Evolutionary conservation across 306 rosid species (phyloP), one percentile per base, ranked within the genome.

Genomic region (Sesbania bispinosa): DNA sequence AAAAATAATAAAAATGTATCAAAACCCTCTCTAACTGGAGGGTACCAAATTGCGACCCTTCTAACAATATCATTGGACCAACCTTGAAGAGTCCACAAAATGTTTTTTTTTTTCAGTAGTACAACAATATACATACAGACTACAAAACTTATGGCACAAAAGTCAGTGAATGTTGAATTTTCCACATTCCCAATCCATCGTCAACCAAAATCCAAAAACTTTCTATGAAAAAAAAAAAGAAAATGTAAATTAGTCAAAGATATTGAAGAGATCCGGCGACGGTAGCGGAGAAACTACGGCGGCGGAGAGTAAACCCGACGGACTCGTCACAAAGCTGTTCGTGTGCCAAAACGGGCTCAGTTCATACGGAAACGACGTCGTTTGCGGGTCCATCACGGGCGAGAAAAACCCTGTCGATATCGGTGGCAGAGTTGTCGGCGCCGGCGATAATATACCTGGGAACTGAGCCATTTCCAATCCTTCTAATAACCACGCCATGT

Each of bases 391-490:
- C 6, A 35, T 62, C 57, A 39, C 71, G 39, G 93, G 90, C 2
- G 86, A 83, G 84, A 94, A 94, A 6, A 66, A 77, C 15, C 89
- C 93, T 1, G 87, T 21, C 4, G 99, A 68, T 29, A 94, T 84
- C 58, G 87, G 82, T 18, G 88, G 88, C 23, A 94, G 50, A 48
- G 76, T 77, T 6, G 82, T 79, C 65, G 97, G 96, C 2, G 92
- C 85, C 47, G 97, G 96, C 15, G 97, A 94, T 21, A 91, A 59
- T 57, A 94, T 85, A 11, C 97, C 89, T 0, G 89, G 96, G 43
- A 73, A 82, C 11, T 86, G 93, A 55, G 85, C 89, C 67, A 91
- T 7, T 13, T 87, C 98, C 6, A 85, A 79, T 1, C 83, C 79
- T 57, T 85, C 96, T 13, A 80, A 7, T 64, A 83, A 19, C 59